Conservation (phyloP, 2,329 filamentous ascomycete species). For the Penicillium sp. region DNA sequence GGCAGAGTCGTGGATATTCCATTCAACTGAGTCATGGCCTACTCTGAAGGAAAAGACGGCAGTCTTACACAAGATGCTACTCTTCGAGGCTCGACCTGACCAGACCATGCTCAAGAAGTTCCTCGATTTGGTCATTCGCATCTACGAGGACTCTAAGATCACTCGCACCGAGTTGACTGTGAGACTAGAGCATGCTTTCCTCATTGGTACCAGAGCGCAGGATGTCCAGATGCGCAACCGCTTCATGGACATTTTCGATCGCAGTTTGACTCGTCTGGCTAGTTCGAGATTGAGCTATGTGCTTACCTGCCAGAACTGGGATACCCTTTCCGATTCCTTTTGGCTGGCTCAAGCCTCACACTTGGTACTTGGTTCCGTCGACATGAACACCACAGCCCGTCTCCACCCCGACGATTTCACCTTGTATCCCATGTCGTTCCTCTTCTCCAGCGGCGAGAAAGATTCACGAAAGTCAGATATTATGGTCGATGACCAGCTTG, state of each 20-base stretch:
- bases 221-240: slow-evolving; percentile 96
- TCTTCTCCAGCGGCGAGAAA: slow-evolving; percentile 68
- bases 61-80: slow-evolving; percentile 97
- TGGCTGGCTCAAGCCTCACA: slow-evolving; percentile 96
- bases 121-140: slow-evolving; percentile 89
- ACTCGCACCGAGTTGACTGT: slow-evolving; percentile 93
- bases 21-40: slow-evolving; percentile 88
- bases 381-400: slow-evolving; percentile 72
- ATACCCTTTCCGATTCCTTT: slow-evolving; percentile 87
- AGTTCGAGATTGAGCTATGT: slow-evolving; percentile 86
- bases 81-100: slow-evolving; percentile 82
- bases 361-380: slow-evolving; percentile 82
- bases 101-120: slow-evolving; percentile 85
- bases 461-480: slow-evolving; percentile 59
- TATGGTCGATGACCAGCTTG: slow-evolving; percentile 77
- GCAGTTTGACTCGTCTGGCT: slow-evolving; percentile 85
- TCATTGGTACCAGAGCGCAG: slow-evolving; percentile 86
- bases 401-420: slow-evolving; percentile 81
- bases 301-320: slow-evolving; percentile 91
- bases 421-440: slow-evolving; percentile 64
- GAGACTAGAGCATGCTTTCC: slow-evolving; percentile 93
- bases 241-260: slow-evolving; percentile 95
- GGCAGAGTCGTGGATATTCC: slow-evolving; percentile 95
- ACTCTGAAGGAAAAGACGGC: slow-evolving; percentile 98
- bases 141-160: slow-evolving; percentile 97